Evolutionary conservation across 2,329 filamentous ascomycete species (phyloP), one percentile per base, ranked within the genome.

Genomic region (Metarhizium rileyi): DNA sequence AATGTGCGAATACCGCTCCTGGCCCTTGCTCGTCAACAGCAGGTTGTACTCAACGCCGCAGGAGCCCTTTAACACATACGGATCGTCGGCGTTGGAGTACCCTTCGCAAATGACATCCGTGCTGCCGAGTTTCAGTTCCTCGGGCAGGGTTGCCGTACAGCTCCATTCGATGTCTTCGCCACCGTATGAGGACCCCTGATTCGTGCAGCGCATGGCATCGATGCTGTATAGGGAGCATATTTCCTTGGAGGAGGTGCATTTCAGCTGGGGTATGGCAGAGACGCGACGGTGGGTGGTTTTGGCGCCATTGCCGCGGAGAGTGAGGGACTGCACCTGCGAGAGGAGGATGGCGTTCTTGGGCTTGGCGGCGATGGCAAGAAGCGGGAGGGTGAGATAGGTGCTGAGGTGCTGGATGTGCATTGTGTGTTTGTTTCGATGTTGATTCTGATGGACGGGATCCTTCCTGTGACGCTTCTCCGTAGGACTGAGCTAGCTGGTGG

Each of bases 41-140:
- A 97, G 68, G 14, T 84, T 76, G 67, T 97, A 97, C 68, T 95
- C 88, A 23, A 95, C 90, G 14, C 86, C 93, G 67, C 91, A 97
- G 65, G 87, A 93, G 22, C 93, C 93, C 61, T 87, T 90, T 48
- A 97, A 70, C n/a, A 97, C 78, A 65, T 89, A 94, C 0, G 81
- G 81, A 64, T 97, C 93, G 44, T 91, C 80, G 1, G 84, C 69
- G 14, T 72, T 75, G 51, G 78, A 72, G 69, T 95, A 97, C 10
- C 93, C 91, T 63, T 98, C 91, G 66, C 93, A 98, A 10, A 90
- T 74, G 49, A 97, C 91, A 54, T 97, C 90, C 10, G 91, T 96
- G 53, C 79, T 77, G 50, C 88, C 90, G 26, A 97, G 80, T 66
- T 78, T 78, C 54, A 85, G 74, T 60, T 83, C 77, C 22, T 74